Conservation (phyloP, 176 grass and related monocot species). For the Carex pumila region DNA sequence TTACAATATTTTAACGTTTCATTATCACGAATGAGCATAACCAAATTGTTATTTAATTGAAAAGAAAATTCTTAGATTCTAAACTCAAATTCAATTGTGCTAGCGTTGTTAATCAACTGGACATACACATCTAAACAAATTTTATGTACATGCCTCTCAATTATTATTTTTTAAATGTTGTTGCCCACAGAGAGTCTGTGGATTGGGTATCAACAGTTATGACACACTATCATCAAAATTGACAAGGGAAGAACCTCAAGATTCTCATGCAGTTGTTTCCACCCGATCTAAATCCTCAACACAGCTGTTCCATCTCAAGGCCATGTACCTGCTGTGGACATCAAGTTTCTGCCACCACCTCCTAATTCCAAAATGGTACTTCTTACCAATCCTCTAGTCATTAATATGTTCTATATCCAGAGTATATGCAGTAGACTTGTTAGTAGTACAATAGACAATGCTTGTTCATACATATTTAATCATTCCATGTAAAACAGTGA, state of each 20-base stretch:
- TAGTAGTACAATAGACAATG: neutral
- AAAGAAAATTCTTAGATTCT: neutral
- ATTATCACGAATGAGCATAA: neutral
- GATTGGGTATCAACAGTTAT: neutral
- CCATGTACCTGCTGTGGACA: neutral
- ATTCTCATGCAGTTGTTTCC: neutral
- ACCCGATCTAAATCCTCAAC: neutral
- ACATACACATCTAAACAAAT: neutral
- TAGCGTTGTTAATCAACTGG: neutral
- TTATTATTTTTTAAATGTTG: neutral
- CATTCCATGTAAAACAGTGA: neutral
- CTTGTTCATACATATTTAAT: neutral
- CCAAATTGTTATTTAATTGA: neutral
- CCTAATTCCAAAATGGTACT: neutral
- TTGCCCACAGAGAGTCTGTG: neutral
- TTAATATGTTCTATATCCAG: neutral
- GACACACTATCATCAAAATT: neutral
- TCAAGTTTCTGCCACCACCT: neutral
- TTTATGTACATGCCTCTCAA: neutral
- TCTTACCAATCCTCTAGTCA: neutral
- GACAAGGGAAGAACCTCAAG: neutral
- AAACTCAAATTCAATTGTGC: neutral
- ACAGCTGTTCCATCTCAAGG: neutral
- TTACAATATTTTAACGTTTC: neutral
- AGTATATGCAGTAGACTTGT: neutral